Percentiles rank a stretch among this genome's conserved stretches.
phyloP scores from a whole-genome alignment of 345 rosid species.

The Trapa incisa region DNA sequence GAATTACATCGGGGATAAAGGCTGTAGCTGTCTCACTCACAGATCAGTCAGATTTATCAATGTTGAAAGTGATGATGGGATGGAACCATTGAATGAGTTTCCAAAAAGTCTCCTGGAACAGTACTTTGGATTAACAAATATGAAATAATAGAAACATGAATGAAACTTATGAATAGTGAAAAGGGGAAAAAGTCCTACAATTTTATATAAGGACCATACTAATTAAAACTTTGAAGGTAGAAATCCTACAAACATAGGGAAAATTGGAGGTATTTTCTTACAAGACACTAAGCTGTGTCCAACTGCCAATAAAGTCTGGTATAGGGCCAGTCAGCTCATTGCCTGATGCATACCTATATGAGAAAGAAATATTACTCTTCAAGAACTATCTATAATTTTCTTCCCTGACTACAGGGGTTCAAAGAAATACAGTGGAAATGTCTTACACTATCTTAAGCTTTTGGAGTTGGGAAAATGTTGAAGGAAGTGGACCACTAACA shows the following conservation, averaged over 20 bases:
- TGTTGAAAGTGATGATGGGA: slow-evolving; percentile 5
- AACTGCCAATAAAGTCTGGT: slow-evolving; percentile 45
- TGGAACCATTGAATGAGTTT: slow-evolving; percentile 3
- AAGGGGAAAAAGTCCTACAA: background rate
- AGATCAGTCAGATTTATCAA: slow-evolving; percentile 1
- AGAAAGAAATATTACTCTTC: background rate
- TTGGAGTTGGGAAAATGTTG: slow-evolving; percentile 30
- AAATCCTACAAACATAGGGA: background rate
- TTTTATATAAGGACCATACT: background rate
- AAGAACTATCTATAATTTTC: background rate
- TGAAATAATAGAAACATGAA: background rate
- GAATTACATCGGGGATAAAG: background rate
- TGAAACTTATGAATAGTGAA: background rate
- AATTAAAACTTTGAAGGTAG: background rate
- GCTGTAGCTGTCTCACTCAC: background rate
- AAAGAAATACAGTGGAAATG: background rate
- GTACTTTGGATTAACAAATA: background rate
- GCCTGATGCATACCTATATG: slow-evolving; percentile 33
- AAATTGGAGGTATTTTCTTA: slow-evolving; percentile 15
- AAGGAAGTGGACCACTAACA: slow-evolving; percentile 40
- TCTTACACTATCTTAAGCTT: slow-evolving; percentile 32
- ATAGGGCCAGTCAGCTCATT: slow-evolving; percentile 35
- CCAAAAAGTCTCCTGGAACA: background rate
- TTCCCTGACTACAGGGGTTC: background rate
- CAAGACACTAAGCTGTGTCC: slow-evolving; percentile 34